Evolutionary conservation across 2,329 filamentous ascomycete species (phyloP).

Genomic region (Verticillium klebahnii): DNA sequence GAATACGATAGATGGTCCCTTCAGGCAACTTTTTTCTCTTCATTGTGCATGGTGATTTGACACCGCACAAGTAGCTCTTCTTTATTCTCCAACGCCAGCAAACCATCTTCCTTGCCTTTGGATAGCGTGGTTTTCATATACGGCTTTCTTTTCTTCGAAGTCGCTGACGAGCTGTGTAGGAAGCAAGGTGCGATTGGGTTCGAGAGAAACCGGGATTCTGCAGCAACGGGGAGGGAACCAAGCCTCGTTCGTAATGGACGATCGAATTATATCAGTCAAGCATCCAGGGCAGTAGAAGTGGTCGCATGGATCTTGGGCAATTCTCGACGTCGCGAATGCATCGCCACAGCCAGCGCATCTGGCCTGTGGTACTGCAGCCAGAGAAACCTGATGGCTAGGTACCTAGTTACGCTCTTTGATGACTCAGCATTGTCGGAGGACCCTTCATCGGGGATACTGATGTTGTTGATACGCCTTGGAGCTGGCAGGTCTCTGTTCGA

Average conservation of each 20-base stretch:
- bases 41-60: too few species aligned
- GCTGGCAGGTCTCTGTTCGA: too few species aligned
- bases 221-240: slow-evolving; percentile 55
- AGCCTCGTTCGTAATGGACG: slow-evolving; percentile 40
- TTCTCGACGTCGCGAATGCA: too few species aligned
- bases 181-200: slow-evolving; percentile 28
- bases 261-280: slow-evolving; percentile 36
- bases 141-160: slow-evolving; percentile 40
- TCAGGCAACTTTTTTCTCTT: too few species aligned
- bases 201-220: slow-evolving; percentile 31
- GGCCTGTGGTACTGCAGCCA: not conserved
- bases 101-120: too few species aligned
- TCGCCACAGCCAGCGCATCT: not conserved
- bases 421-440: too few species aligned
- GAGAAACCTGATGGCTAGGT: slow-evolving; percentile 1
- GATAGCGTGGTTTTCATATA: slow-evolving; percentile 30
- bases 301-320: slow-evolving; percentile 23
- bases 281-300: slow-evolving; percentile 51
- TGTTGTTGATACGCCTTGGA: too few species aligned
- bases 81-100: too few species aligned
- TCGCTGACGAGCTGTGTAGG: slow-evolving; percentile 21
- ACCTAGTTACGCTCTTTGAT: not conserved
- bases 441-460: too few species aligned
- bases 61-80: too few species aligned
- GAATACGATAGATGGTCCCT: too few species aligned